These are phyloP conservation scores for Cornus kousa DNA, from an alignment of 148 eudicot species.

Conservation along the genomic window DNA sequence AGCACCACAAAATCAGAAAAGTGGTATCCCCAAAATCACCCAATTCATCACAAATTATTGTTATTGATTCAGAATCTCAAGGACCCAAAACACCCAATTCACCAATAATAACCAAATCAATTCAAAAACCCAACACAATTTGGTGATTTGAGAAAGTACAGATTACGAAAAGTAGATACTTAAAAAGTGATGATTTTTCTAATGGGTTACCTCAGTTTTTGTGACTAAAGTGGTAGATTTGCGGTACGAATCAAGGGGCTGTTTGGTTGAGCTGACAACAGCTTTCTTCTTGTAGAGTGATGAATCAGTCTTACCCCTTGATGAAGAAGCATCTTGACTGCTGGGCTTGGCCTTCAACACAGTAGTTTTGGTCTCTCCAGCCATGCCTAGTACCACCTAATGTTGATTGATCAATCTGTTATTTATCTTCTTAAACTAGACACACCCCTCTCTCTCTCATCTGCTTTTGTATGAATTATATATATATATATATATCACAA, in stretches of 20 bases:
- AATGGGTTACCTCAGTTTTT: slow-evolving; percentile 55
- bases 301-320: slow-evolving; percentile 25
- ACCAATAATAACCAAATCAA: slow-evolving; percentile 1
- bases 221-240: slow-evolving; percentile 29
- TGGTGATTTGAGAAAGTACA: background rate
- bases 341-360: slow-evolving; percentile 24
- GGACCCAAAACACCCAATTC: slow-evolving; percentile 9
- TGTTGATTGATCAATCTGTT: too few species aligned
- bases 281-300: slow-evolving; percentile 38
- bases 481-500: too few species aligned
- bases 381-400: too few species aligned
- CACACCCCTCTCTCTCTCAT: too few species aligned
- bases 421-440: too few species aligned
- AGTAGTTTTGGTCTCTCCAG: slow-evolving; percentile 29
- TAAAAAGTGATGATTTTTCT: too few species aligned
- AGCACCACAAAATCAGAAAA: background rate
- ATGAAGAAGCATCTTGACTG: slow-evolving; percentile 25
- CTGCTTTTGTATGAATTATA: too few species aligned
- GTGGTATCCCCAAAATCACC: background rate
- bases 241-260: slow-evolving; percentile 33
- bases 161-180: background rate
- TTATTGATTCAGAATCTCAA: background rate
- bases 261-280: slow-evolving; percentile 31
- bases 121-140: background rate
- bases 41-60: background rate